A percentile compares a stretch with the other conserved stretches of the same genome.
phyloP scores from a whole-genome alignment of 164 flowering plant species.

The Macadamia integrifolia region DNA sequence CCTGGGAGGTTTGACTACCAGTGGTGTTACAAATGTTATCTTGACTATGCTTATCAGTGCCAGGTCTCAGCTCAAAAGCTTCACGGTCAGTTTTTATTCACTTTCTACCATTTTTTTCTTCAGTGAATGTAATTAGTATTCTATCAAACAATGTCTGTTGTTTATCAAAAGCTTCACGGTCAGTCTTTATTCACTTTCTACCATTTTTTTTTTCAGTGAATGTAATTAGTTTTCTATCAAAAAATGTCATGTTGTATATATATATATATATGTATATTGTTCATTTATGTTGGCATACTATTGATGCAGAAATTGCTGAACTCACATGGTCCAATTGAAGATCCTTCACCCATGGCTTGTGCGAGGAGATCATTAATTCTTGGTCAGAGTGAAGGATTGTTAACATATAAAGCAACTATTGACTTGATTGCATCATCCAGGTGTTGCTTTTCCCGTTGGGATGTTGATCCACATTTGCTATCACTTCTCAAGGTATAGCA shows the following conservation, averaged over 20 bases:
- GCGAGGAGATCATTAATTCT: slow-evolving; percentile 52
- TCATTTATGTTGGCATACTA: slow-evolving; percentile 24
- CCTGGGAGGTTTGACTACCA: slow-evolving; percentile 40
- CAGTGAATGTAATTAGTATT: neutral
- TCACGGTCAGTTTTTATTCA: slow-evolving; percentile 55
- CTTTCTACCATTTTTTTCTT: slow-evolving; percentile 4
- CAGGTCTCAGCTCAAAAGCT: slow-evolving; percentile 61
- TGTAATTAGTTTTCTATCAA: neutral
- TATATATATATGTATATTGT: slow-evolving; percentile 6
- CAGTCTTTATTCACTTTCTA: slow-evolving; percentile 25
- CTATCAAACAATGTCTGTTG: neutral
- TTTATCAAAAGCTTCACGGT: slow-evolving; percentile 79
- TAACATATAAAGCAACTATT: slow-evolving; percentile 75
- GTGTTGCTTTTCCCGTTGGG: slow-evolving; percentile 50
- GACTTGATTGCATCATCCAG: slow-evolving; percentile 54
- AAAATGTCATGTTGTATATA: neutral
- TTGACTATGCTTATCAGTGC: slow-evolving; percentile 43
- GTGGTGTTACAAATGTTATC: slow-evolving; percentile 24
- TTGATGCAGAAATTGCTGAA: slow-evolving; percentile 72
- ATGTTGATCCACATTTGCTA: slow-evolving; percentile 59
- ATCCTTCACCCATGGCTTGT: slow-evolving; percentile 70
- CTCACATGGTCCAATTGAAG: slow-evolving; percentile 62
- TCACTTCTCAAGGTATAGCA: slow-evolving; percentile 74
- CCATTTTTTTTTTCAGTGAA: neutral
- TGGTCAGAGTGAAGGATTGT: slow-evolving; percentile 53